A percentile compares a stretch with the other conserved stretches of the same genome.
Evolutionary conservation across 1,284 basidiomycete genomes (phyloP).

Genomic region (Anthracocystis setariae): DNA sequence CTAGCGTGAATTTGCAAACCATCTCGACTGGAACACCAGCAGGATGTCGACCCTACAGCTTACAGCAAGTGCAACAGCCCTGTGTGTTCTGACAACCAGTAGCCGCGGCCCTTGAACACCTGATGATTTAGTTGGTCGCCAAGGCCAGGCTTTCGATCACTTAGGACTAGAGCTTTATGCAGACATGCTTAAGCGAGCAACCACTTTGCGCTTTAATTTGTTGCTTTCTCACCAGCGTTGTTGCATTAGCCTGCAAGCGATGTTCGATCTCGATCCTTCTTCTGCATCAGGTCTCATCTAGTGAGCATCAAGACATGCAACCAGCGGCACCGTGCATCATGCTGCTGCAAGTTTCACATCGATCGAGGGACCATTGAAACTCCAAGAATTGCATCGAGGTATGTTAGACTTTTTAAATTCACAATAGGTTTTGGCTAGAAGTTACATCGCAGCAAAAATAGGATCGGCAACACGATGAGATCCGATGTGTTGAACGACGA

Average conservation of each 20-base stretch:
- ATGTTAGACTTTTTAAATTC: slow-evolving; percentile 4
- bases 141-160: background rate
- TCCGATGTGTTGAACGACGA: background rate
- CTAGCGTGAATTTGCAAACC: background rate
- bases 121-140: background rate
- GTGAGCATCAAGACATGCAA: background rate
- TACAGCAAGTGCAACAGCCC: too few relatives aligned
- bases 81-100: slow-evolving; percentile 1
- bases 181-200: too few relatives aligned
- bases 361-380: too few relatives aligned
- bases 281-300: background rate
- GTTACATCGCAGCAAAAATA: too few relatives aligned
- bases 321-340: background rate
- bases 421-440: too few relatives aligned
- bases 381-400: too few relatives aligned
- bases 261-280: background rate
- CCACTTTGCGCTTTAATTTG: too few relatives aligned
- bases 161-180: too few relatives aligned
- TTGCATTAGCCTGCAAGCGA: too few relatives aligned
- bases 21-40: too few relatives aligned
- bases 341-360: background rate
- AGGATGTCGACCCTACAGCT: too few relatives aligned
- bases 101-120: background rate
- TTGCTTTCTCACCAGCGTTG: too few relatives aligned
- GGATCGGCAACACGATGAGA: background rate